Conservation (phyloP, 768 basidiomycete genomes). For the Terana coerulea region DNA sequence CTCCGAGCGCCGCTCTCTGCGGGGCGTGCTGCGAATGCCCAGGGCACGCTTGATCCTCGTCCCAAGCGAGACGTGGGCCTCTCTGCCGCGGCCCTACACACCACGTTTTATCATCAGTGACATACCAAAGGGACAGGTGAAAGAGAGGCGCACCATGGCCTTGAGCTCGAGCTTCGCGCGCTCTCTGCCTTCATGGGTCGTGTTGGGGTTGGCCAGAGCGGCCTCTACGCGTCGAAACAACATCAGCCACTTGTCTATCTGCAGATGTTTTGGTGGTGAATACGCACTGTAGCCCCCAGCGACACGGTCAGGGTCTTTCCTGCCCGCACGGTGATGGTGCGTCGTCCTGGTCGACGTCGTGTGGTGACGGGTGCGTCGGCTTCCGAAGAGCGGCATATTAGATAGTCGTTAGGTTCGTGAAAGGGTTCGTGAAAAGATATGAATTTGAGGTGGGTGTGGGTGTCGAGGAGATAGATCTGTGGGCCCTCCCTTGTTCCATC, state of each 20-base stretch:
- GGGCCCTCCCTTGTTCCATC: too few species aligned
- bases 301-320: constrained; percentile 39
- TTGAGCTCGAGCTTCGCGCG: constrained; percentile 44
- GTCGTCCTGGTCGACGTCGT: background rate
- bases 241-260: constrained; percentile 13
- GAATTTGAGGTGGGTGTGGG: too few species aligned
- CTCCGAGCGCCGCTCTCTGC: constrained; percentile 14
- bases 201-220: constrained; percentile 49
- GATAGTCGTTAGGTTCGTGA: background rate
- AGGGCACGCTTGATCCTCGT: constrained; percentile 48
- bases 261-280: background rate
- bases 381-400: background rate
- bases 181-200: constrained; percentile 39
- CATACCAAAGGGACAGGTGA: background rate
- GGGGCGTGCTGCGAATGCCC: constrained; percentile 47
- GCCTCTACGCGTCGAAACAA: constrained; percentile 31
- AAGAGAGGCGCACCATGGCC: constrained; percentile 37
- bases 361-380: background rate
- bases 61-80: constrained; percentile 46
- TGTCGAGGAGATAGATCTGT: too few species aligned
- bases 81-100: constrained; percentile 39
- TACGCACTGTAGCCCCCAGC: constrained; percentile 47
- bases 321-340: background rate
- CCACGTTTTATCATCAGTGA: too few species aligned
- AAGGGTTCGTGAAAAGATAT: too few species aligned